phyloP scores from a whole-genome alignment of 345 rosid species.

The Eutrema japonicum region DNA sequence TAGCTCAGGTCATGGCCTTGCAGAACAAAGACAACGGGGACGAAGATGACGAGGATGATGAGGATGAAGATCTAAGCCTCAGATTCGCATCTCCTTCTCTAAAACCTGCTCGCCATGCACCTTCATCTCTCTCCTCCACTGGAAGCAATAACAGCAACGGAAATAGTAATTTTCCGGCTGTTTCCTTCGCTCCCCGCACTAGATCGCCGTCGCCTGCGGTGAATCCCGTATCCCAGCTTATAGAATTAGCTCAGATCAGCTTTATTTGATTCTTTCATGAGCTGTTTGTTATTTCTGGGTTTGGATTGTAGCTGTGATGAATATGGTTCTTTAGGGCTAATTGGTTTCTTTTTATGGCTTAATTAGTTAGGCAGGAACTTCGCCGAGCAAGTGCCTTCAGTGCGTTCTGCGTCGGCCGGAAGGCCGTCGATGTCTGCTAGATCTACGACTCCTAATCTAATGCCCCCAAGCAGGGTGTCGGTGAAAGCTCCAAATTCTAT shows the following conservation, averaged over 20 bases:
- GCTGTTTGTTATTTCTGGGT: neutral
- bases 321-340: conserved; percentile 35
- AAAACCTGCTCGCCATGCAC: conserved; percentile 39
- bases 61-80: conserved; percentile 70
- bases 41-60: conserved; percentile 66
- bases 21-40: conserved; percentile 85
- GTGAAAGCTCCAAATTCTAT: conserved; percentile 62
- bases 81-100: conserved; percentile 54
- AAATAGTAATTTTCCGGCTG: conserved; percentile 47
- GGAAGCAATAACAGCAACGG: conserved; percentile 47
- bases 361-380: conserved; percentile 96
- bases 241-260: conserved; percentile 30
- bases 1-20: conserved; percentile 96
- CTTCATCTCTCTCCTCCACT: conserved; percentile 44
- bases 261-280: conserved; percentile 21
- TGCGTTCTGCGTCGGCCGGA: conserved; percentile 87
- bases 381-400: conserved; percentile 70
- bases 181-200: conserved; percentile 56
- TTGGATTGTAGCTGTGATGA: neutral
- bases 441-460: conserved; percentile 51
- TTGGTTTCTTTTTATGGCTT: conserved; percentile 41
- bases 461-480: conserved; percentile 65
- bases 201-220: conserved; percentile 99
- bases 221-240: conserved; percentile 31
- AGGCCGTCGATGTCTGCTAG: conserved; percentile 62